Base-by-base conservation (phyloP, 352 stramenopile genomes). In the Phytophthora citrophthora region DNA sequence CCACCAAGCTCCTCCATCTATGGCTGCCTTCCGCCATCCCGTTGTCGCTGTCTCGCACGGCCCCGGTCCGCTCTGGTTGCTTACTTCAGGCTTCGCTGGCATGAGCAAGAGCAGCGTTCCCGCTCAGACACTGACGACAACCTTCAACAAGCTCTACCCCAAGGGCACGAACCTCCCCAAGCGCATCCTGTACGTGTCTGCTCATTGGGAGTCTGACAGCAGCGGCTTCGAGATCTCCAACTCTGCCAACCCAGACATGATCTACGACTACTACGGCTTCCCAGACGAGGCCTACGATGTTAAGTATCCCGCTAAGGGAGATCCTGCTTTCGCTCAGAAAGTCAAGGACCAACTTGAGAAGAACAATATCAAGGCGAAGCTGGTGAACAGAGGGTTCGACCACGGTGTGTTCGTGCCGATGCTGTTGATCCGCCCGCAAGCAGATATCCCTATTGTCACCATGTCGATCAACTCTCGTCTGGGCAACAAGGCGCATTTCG, bases 381-480 rank as follows among this genome's bases (percentile, higher is more conserved):
- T 93, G 0, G 43, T 62, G 4, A 60, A 80, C 13, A 78, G 93
- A 24, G 90, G 89, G 3, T 97, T 89, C 54, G 94, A 98, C 72
- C 94, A 97, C 79, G 93, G 94, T 12, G 79, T 96, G 12, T 98
- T 97, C 63, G 81, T 98, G n/a, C 92, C 93, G 5, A 77, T 98
- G 53, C 88, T 94, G 58, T 49, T 97, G 29, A 93, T 97, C 67
- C 92, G 88, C 43, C 90, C 91, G 1, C 68, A 95, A 29, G 91
- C 88, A 3, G 79, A 97, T 54, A 88, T 98, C 38, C 94, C 94
- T 0, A 86, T 98, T 11, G 86, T 97, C 10, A 83, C 76, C 32
- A 67, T 97, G 44, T 95, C 83, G 31, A 72, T 97, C 13, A 74
- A 81, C 43, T 63, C 47, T 0, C 55, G 86, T 11, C 57, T 90